Base-by-base conservation (phyloP, 225 moss, liverwort and hornwort species). In the Pleurozium schreberi region DNA sequence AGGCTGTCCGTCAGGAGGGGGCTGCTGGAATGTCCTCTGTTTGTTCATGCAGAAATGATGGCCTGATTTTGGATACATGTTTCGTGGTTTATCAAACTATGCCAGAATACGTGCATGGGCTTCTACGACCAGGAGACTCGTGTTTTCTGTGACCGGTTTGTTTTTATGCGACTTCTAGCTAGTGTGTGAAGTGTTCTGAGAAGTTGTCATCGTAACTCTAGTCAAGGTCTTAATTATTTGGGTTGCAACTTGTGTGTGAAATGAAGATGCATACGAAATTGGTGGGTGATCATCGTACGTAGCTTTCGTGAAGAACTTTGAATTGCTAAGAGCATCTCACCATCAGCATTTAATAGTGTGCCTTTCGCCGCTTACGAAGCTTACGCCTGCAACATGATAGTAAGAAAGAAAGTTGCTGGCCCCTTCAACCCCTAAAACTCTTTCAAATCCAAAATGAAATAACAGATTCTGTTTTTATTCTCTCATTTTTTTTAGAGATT, bases 21-120 rank as follows among this genome's bases (percentile, higher is more conserved):
- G 42, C 47, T 63, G 90, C 43, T 80, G 75, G 87, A 52, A 55
- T 86, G 40, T 55, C 27, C 68, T 69, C 38, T 66, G 28, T 70
- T 75, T n/a, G 73, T 84, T 59, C 75, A 79, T 88, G 86, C 80
- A 61, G 83, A 81, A 86, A 69, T 90, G 87, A 80, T 58, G 88
- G 66, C 87, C 19, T 83, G 86, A 81, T 86, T 87, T 88, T 84
- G 69, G 71, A 90, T n/a, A n/a, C n/a, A n/a, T 77, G 59, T 65
- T 76, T 88, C 88, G 87, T 84, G 55, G 84, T 88, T 90, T 81
- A 84, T 86, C 85, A 75, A 88, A 86, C 49, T 47, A 21, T 38
- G 81, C n/a, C n/a, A n/a, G 84, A 93, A 93, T 90, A 90, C 81
- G n/a, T n/a, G n/a, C n/a, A 88, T 87, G 69, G 70, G 80, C 88